Evolutionary conservation across 2,329 filamentous ascomycete genomes (phyloP).

Genomic region (Venturia carpophila): DNA sequence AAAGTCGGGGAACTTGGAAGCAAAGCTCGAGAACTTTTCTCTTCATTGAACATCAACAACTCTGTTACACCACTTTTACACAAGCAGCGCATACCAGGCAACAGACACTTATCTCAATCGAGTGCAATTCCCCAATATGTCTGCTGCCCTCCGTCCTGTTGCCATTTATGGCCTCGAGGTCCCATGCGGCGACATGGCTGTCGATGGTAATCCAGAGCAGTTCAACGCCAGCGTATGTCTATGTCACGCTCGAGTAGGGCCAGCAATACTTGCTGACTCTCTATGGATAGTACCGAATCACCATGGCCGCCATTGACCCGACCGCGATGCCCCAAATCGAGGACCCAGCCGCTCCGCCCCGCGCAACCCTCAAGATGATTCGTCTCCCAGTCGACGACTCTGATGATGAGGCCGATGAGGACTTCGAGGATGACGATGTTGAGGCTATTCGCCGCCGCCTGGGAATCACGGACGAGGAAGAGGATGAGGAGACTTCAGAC

Average conservation of each 20-base stretch:
- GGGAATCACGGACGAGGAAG: conserved; percentile 29
- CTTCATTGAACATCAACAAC: neutral
- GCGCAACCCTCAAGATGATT: conserved; percentile 86
- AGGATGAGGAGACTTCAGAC: conserved; percentile 29
- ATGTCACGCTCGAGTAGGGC: conserved; percentile 5
- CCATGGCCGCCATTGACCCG: conserved; percentile 96
- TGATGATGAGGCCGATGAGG: conserved; percentile 50
- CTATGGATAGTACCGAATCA: conserved; percentile 67
- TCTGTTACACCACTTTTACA: neutral
- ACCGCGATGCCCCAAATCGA: conserved; percentile 52
- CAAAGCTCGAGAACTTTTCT: neutral
- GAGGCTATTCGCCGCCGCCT: conserved; percentile 34
- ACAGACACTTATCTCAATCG: neutral
- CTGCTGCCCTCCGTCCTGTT: conserved; percentile 45
- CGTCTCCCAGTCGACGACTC: conserved; percentile 49
- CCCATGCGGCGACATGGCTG: conserved; percentile 72
- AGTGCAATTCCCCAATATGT: conserved; percentile 27
- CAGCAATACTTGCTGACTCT: conserved; percentile 5
- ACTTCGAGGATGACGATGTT: conserved; percentile 42
- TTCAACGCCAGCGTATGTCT: conserved; percentile 74
- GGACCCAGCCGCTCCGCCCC: conserved; percentile 44
- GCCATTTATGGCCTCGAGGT: conserved; percentile 90
- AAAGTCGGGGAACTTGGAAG: neutral
- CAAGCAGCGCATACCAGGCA: neutral
- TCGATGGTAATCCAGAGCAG: conserved; percentile 63